Base-by-base conservation (phyloP, 1,284 basidiomycete genomes). In the Albatrellus sp. region DNA sequence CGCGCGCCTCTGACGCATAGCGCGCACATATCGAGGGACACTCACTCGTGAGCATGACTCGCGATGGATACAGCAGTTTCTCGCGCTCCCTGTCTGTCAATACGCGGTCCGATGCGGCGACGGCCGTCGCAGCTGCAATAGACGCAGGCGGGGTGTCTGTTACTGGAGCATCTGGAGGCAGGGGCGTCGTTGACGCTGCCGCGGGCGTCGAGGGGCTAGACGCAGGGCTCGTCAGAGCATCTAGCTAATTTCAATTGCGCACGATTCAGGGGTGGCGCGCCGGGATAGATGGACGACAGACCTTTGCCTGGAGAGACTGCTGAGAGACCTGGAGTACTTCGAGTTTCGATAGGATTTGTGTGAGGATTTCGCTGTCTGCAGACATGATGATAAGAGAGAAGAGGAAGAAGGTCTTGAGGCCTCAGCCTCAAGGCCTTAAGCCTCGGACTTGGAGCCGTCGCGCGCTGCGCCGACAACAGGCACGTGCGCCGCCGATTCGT, bases 21-120 rank as follows among this genome's bases (percentile, higher is more conserved):
- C 8, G 12, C 34, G 24, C 24, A 7, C 7, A 24, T 7, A 24
- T 24, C 24, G 24, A 24, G 24, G 24, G 24, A 7, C 12, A 72
- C 77, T 60, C 54, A 87, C 86, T 89, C 6, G 85, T 88, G n/a
- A 90, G 68, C 49, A 86, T 69, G 29, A 90, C 80, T 39, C 88
- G 68, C 5, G 79, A 78, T 5, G 86, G 85, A 57, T 90, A 90
- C 29, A 89, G 58, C 31, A 75, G 53, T 53, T 71, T 82, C 61
- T 87, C 84, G 45, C 81, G 68, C 48, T 85, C 82, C 24, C 59
- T 83, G 48, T 82, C 80, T 8, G 61, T 60, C 2, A 54, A 35
- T 45, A 53, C 54, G 37, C 54, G 54, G 10, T 36, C 20, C 10
- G 37, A 40, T 24, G 40, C 44, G 2, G 60, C 54, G 32, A 38